phyloP scores from a whole-genome alignment of 345 rosid species.

The Citrus glauca region DNA sequence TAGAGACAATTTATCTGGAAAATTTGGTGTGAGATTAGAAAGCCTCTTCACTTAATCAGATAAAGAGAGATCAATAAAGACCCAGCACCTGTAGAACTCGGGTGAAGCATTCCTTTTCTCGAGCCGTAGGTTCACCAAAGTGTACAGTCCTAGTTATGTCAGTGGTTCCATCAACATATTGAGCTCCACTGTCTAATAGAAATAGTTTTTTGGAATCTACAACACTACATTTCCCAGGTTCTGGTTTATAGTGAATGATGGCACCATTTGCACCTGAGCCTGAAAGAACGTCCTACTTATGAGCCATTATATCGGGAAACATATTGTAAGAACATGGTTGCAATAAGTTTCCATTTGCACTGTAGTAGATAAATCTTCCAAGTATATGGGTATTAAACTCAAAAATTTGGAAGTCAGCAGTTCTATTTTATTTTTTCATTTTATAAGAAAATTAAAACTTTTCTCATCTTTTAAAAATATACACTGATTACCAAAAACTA shows the following conservation, averaged over 20 bases:
- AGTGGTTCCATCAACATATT: conserved; percentile 92
- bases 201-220: conserved; percentile 73
- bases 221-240: conserved; percentile 72
- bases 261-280: conserved; percentile 99
- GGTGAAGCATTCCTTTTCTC: conserved; percentile 91
- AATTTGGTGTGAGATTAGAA: background rate
- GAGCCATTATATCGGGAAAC: conserved; percentile 7
- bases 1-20: background rate
- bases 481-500: background rate
- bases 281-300: conserved; percentile 25
- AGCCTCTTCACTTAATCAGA: background rate
- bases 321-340: background rate
- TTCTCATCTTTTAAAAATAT: background rate
- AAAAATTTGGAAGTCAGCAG: too few species aligned
- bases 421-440: too few species aligned
- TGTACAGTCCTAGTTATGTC: conserved; percentile 96
- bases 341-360: background rate
- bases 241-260: conserved; percentile 88
- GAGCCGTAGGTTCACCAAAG: conserved; percentile 71
- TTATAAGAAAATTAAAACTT: background rate
- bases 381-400: background rate
- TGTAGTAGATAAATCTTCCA: background rate
- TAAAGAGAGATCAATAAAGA: conserved; percentile 8
- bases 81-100: conserved; percentile 71
- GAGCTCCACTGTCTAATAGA: conserved; percentile 94